Evolutionary conservation across 129 eudicot species (phyloP).

Genomic region (Ambrosia trifida): DNA sequence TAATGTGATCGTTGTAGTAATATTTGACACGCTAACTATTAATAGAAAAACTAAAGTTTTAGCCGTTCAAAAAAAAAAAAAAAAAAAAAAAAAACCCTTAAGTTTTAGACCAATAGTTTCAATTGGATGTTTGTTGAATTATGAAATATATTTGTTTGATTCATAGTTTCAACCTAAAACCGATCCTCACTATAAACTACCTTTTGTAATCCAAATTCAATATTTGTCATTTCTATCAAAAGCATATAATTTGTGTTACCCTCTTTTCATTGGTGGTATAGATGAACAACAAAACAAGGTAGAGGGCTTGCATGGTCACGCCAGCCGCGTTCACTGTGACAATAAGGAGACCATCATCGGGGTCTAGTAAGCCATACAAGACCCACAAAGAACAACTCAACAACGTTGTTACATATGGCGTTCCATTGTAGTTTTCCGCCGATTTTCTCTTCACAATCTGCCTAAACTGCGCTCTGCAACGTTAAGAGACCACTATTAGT

Average conservation of each 20-base stretch:
- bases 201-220: not conserved
- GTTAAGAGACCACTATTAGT: not conserved
- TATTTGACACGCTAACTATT: not conserved
- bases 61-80: no score
- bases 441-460: conserved; percentile 61
- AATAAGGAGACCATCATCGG: conserved; percentile 60
- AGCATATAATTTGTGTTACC: conserved; percentile 34
- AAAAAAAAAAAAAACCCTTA: no score
- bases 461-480: conserved; percentile 52
- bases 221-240: not conserved
- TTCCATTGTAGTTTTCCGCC: conserved; percentile 60
- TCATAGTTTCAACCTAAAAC: not conserved
- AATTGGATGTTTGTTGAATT: no score
- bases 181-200: not conserved
- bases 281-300: conserved; percentile 42
- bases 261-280: conserved; percentile 59
- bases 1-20: not conserved
- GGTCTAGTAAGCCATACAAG: conserved; percentile 69
- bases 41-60: not conserved
- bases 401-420: conserved; percentile 65
- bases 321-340: conserved; percentile 66
- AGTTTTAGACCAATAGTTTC: no score
- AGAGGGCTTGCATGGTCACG: conserved; percentile 46
- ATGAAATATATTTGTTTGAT: no score
- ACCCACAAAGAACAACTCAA: conserved; percentile 74